phyloP scores from a whole-genome alignment of 106 monocot species.

The Xerophyta viscosa region DNA sequence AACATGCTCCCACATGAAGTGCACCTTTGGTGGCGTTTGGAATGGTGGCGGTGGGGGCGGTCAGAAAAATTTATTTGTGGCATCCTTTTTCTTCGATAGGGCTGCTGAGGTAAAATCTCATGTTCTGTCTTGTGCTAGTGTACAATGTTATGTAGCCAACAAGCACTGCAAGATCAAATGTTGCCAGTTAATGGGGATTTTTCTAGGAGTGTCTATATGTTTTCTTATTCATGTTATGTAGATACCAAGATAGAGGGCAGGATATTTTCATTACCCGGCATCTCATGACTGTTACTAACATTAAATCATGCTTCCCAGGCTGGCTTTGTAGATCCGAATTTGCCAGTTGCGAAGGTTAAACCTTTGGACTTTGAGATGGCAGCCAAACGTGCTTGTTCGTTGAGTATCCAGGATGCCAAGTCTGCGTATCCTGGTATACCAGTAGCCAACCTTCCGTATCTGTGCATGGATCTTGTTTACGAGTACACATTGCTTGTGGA shows the following conservation, averaged over 20 bases:
- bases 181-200: background rate
- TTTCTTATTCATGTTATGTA: background rate
- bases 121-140: background rate
- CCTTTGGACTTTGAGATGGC: slow-evolving; percentile 50
- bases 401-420: slow-evolving; percentile 43
- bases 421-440: slow-evolving; percentile 26
- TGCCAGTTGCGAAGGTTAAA: slow-evolving; percentile 41
- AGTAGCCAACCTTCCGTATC: slow-evolving; percentile 50
- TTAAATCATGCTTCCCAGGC: slow-evolving; percentile 19
- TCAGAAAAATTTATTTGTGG: slow-evolving; percentile 81
- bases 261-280: too few relatives aligned
- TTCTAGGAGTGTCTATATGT: background rate
- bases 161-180: background rate
- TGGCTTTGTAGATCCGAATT: slow-evolving; percentile 40
- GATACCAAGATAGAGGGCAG: too few relatives aligned
- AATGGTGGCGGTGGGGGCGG: slow-evolving; percentile 97
- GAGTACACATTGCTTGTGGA: slow-evolving; percentile 63
- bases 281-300: background rate
- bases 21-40: slow-evolving; percentile 94
- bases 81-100: slow-evolving; percentile 94
- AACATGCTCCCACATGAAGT: slow-evolving; percentile 77
- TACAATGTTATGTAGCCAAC: background rate
- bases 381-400: slow-evolving; percentile 45
- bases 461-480: slow-evolving; percentile 73
- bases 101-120: slow-evolving; percentile 62